phyloP scores from a whole-genome alignment of 805 yeast genomes.

The Yamadazyma akitaensis region DNA sequence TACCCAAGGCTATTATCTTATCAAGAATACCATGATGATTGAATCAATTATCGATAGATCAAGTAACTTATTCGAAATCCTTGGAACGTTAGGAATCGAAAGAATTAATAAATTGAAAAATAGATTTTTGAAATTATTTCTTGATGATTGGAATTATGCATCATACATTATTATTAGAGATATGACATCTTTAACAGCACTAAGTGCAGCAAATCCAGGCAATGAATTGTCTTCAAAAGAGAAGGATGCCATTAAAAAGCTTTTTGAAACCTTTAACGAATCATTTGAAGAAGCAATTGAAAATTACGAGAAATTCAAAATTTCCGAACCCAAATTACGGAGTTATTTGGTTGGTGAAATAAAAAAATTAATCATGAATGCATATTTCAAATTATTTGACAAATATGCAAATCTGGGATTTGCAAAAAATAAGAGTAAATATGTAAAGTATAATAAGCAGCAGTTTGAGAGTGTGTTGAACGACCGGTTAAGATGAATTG shows the following conservation, averaged over 20 bases:
- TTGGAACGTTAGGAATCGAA: conserved; percentile 58
- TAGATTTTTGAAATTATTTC: conserved; percentile 66
- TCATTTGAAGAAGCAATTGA: conserved; percentile 75
- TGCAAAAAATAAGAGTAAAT: conserved; percentile 66
- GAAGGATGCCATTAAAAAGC: conserved; percentile 77
- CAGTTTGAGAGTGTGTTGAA: conserved; percentile 37
- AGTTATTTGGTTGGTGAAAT: conserved; percentile 67
- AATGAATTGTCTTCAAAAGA: conserved; percentile 55
- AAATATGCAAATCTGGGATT: conserved; percentile 69
- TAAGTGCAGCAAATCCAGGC: conserved; percentile 30
- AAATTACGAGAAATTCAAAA: conserved; percentile 60
- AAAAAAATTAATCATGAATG: conserved; percentile 69
- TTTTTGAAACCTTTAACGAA: conserved; percentile 76
- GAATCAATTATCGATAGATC: conserved; percentile 69
- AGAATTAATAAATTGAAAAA: conserved; percentile 69
- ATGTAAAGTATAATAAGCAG: conserved; percentile 59
- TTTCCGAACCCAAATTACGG: conserved; percentile 65
- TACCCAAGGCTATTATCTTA: conserved; percentile 64
- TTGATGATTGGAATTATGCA: conserved; percentile 75
- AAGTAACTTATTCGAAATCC: conserved; percentile 45
- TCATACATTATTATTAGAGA: conserved; percentile 72
- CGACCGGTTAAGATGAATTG: conserved; percentile 13
- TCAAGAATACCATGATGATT: conserved; percentile 69
- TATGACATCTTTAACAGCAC: conserved; percentile 64
- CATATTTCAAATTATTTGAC: conserved; percentile 81